Evolutionary conservation across 169 alveolate genomes (phyloP).

Genomic region (Eimeria praecox): DNA sequence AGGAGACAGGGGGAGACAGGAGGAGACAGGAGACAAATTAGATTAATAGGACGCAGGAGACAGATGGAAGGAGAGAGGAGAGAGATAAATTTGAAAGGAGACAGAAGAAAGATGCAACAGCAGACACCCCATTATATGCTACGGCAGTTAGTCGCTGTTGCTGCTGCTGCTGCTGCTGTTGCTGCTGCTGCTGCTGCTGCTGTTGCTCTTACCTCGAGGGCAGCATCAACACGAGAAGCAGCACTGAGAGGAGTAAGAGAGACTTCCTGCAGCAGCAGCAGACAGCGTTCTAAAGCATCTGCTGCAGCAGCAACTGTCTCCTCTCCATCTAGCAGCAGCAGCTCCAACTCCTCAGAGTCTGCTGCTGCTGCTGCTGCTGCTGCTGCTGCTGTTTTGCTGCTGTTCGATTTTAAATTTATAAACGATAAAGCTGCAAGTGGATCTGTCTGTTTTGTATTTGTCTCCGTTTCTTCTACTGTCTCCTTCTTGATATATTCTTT

Average conservation of each 20-base stretch:
- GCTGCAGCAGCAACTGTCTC: conserved; percentile 25
- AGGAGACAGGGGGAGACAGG: not conserved
- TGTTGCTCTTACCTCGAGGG: conserved; percentile 1
- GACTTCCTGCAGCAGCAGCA: conserved; percentile 51
- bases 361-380: conserved; percentile 15
- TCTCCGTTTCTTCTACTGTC: not conserved
- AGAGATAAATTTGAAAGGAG: not conserved
- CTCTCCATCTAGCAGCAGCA: conserved; percentile 46
- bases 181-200: conserved; percentile 19
- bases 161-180: not conserved
- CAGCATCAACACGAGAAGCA: conserved; percentile 29
- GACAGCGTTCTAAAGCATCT: conserved; percentile 46
- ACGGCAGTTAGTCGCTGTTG: not conserved
- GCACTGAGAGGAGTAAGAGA: conserved; percentile 53
- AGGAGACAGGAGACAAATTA: not conserved
- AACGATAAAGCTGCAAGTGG: conserved; percentile 31
- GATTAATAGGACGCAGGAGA: not conserved
- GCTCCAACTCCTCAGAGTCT: not conserved
- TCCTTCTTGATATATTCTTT: not conserved
- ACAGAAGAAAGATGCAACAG: not conserved
- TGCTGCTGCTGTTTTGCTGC: conserved; percentile 41
- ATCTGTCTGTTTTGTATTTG: not conserved
- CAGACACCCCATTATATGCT: not conserved
- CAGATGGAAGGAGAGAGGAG: not conserved
- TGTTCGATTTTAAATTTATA: not conserved